Evolutionary conservation across 257 asterid genomes (phyloP).

Genomic region (Scutellaria minor): DNA sequence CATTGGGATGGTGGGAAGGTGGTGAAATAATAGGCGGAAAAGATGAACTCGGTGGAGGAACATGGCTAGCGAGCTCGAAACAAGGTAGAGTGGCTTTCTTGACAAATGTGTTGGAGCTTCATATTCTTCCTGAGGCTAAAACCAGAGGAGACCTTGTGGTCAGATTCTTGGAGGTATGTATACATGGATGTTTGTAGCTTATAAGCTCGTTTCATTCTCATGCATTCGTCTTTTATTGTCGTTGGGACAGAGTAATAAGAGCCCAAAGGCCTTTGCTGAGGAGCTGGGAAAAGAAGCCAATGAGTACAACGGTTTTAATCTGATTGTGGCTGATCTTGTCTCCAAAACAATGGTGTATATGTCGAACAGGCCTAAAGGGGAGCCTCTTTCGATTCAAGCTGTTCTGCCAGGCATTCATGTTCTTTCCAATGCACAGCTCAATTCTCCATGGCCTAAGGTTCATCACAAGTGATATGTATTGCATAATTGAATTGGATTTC

Average conservation of each 20-base stretch:
- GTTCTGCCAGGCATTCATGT: constrained; percentile 71
- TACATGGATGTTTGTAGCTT: not conserved
- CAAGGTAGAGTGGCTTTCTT: constrained; percentile 64
- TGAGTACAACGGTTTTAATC: constrained; percentile 73
- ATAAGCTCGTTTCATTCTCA: not conserved
- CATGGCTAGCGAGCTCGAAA: constrained; percentile 77
- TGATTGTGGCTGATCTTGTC: constrained; percentile 58
- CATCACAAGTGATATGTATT: not conserved
- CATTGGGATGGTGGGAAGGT: constrained; percentile 76
- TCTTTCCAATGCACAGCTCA: constrained; percentile 62
- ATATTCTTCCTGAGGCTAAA: constrained; percentile 57
- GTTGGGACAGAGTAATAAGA: constrained; percentile 55
- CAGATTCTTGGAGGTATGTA: constrained; percentile 59
- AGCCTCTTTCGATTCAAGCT: constrained; percentile 41
- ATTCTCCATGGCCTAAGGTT: constrained; percentile 87
- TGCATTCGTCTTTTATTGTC: not conserved
- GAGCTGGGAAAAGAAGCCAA: constrained; percentile 54
- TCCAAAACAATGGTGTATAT: constrained; percentile 61
- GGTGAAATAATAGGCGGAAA: constrained; percentile 68
- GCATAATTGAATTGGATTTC: not conserved
- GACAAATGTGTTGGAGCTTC: constrained; percentile 69
- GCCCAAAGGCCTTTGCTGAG: constrained; percentile 67
- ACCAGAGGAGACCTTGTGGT: constrained; percentile 71
- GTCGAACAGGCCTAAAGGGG: constrained; percentile 69
- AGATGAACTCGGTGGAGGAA: constrained; percentile 76